Base-by-base conservation (phyloP, 805 yeast species). In the Saturnispora mendoncae region DNA sequence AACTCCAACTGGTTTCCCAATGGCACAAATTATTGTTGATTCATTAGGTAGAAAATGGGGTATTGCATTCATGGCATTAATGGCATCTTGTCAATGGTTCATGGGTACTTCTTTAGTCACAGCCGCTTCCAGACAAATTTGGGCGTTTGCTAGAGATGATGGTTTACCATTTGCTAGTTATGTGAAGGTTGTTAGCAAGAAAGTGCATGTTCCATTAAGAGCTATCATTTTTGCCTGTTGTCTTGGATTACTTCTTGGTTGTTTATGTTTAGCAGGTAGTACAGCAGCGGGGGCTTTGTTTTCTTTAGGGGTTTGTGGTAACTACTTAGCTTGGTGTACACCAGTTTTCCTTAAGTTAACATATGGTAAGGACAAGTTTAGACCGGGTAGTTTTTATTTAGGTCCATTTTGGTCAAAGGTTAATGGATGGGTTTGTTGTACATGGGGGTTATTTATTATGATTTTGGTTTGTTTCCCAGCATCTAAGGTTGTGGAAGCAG, bases 81-180 rank as follows among this genome's bases (percentile, higher is more conserved):
- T 76, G 55, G 71, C 77, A 5, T 53, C 68, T 46, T 76, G 81
- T 23, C 84, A 78, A 55, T 76, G 72, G 55, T 57, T 78, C 33
- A 80, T 79, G 84, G 80, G 82, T 21, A 66, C 72, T 19, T 73
- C 80, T 4, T 67, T 74, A 38, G 61, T 78, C 30, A 68, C 77
- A 34, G 84, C 85, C 5, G 69, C 71, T 9, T 77, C 84, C 2
- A 70, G 87, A 58, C 86, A 80, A 58, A 69, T 77, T 34, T 80
- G 81, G 76, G 84, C 86, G 1, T 78, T 80, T 56, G 76, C 84
- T 18, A 72, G 88, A 62, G 88, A 80, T 55, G 75, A 78, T 52
- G 86, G 85, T 9, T 64, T 80, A 44, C 87, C 87, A 13, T 61
- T 78, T 43, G 68, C 78, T 17, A 57, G 64, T 36, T 66, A 64